Evolutionary conservation across 345 rosid genomes (phyloP), one percentile per base, ranked within the genome.

Genomic region (Excoecaria agallocha): DNA sequence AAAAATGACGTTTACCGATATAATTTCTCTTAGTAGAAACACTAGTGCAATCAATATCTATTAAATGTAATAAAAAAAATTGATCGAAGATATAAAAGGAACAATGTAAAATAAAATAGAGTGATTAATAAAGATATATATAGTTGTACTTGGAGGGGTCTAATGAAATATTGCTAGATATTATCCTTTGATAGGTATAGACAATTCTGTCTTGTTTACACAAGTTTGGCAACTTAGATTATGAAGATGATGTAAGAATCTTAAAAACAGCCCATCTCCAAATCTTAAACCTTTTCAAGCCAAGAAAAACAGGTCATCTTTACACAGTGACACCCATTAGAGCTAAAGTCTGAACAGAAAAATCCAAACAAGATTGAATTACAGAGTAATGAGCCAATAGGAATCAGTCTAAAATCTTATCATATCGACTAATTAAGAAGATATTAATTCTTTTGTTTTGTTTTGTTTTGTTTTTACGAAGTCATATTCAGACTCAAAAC

Each of bases 401-500:
- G 83, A 80, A 80, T 59, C 61, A 72, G 59, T 43, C 74, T 45
- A 74, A 82, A 83, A 71, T 76, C 78, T 69, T 24, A 60, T 75
- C 76, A 37, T 78, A 77, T 83, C 80, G 71, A 76, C 74, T 59
- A 64, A 52, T 64, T 61, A 35, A 69, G 71, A 72, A 66, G 69
- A 64, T 72, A 19, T 73, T 51, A 57, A 67, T 24, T 39, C n/a
- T 15, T 35, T 60, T 73, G 38, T 62, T 70, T 24, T n/a, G n/a
- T n/a, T n/a, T n/a, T n/a, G n/a, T n/a, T n/a, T n/a, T n/a, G n/a
- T 41, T 24, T 15, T 35, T 57, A 59, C 82, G 82, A 89, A 77
- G 89, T 81, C 80, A 89, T 86, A 77, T 91, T 88, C 59, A 92
- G 83, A 75, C 91, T 92, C 84, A 94, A 74, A 78, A 87, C 93